phyloP scores from a whole-genome alignment of 2,329 filamentous ascomycete species.

The Aspergillus niger region DNA sequence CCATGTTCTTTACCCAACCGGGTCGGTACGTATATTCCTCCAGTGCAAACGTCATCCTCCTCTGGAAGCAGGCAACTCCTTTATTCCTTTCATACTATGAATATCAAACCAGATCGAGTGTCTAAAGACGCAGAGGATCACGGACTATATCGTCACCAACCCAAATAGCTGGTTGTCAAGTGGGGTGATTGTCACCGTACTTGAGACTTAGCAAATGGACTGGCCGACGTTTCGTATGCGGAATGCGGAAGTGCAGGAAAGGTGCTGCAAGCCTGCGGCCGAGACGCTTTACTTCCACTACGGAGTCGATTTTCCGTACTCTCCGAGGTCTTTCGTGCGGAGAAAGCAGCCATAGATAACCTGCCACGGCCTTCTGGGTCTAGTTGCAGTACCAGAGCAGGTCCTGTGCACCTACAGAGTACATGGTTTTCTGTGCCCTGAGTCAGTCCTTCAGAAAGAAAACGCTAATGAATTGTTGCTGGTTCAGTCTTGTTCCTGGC shows the following conservation, averaged over 20 bases:
- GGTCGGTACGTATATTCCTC: conserved; percentile 1
- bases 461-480: background rate
- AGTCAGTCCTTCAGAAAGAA: background rate
- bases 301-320: background rate
- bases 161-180: background rate
- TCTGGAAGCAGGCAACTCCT: background rate
- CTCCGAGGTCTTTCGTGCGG: background rate
- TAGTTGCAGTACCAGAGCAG: background rate
- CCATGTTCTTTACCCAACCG: background rate
- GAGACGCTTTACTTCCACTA: background rate
- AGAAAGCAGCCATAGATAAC: background rate
- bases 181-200: background rate
- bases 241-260: background rate
- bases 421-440: background rate
- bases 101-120: too few relatives aligned
- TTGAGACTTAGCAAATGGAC: background rate
- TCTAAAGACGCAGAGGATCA: background rate
- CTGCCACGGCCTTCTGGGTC: background rate
- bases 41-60: conserved; percentile 6
- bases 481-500: background rate
- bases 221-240: background rate
- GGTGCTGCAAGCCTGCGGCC: background rate
- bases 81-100: background rate
- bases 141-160: background rate
- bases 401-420: background rate